Base-by-base conservation (phyloP, 2,329 filamentous ascomycete species). In the Tolypocladium paradoxum region DNA sequence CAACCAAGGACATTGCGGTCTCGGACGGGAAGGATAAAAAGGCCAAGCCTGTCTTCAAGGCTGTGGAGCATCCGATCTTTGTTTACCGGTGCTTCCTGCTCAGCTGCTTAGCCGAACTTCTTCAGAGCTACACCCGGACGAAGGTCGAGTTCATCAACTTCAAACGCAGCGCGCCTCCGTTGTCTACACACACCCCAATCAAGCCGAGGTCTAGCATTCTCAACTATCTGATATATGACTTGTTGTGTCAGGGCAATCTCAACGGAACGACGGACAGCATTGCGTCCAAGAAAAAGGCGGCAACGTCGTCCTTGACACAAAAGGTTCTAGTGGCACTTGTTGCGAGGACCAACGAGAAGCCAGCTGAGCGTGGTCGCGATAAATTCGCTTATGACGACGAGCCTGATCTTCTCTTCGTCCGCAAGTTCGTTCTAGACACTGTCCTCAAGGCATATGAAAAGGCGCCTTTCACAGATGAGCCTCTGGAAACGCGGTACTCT, bases 81-180 rank as follows among this genome's bases (percentile, higher is more conserved):
- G 85, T 97, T 51, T 99, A 97, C 65, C 84, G 93, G 48, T 96
- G 92, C 72, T 96, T 97, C 73, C 74, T 99, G 50, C 79, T 99
- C 34, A 90, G 93, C 65, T 96, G 91, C 63, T 75, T 99, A 38
- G 85, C 90, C 0, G 93, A 99, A 69, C 80, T 99, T 16, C 76
- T 99, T 16, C 84, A 88, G 54, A 95, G 87, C 63, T 99, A 97
- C 72, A 96, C 90, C 61, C 84, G 90, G 52, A 89, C 90, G 9
- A 99, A 99, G 76, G 83, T 99, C 45, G 95, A 99, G 66, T 97
- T 99, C 66, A 96, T 99, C 74, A 97, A 96, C 68, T 99, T 96
- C 73, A 97, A 95, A 60, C 85, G 92, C 56, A 96, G 91, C 64
- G 86, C 89, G 7, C 88, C 90, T 52, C 89, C 92, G 48, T 79